These are phyloP conservation scores for Chlorella sp. DNA, from an alignment of 139 green algal species.

Conservation along the genomic window DNA sequence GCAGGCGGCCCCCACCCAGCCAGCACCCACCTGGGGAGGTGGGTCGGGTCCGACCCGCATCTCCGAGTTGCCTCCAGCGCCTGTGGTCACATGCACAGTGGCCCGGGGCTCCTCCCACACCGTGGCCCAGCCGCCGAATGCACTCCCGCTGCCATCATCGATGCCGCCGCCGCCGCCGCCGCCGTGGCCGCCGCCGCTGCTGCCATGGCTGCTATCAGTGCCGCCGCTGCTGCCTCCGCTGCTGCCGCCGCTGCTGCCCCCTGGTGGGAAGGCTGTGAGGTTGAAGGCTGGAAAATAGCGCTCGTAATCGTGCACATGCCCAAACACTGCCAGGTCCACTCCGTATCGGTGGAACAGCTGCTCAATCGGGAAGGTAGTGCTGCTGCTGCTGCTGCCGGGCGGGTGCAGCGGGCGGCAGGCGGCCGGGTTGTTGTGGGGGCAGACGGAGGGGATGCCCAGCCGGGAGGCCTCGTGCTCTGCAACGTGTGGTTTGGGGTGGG, in stretches of 20 bases:
- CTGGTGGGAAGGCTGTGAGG: not conserved
- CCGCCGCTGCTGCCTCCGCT: no score
- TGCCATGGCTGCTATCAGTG: not conserved
- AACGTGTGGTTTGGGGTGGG: no score
- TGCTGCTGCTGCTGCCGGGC: not conserved
- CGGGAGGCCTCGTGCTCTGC: slow-evolving; percentile 36
- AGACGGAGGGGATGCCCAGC: slow-evolving; percentile 19
- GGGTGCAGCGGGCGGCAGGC: slow-evolving; percentile 19
- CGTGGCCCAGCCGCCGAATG: no score
- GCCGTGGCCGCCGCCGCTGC: not conserved
- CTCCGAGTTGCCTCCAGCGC: slow-evolving; percentile 24
- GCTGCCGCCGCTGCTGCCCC: not conserved
- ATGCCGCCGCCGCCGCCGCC: not conserved
- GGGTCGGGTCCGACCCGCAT: not conserved
- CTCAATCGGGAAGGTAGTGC: slow-evolving; percentile 15
- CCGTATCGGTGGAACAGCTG: slow-evolving; percentile 15
- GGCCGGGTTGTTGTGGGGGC: slow-evolving; percentile 33
- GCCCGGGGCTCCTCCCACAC: slow-evolving; percentile 6
- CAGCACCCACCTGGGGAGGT: not conserved
- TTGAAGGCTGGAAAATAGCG: slow-evolving; percentile 27
- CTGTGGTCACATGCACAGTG: slow-evolving; percentile 33
- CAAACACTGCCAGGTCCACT: slow-evolving; percentile 31
- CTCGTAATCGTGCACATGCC: slow-evolving; percentile 38
- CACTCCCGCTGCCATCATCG: no score
- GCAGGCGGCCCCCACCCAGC: no score